These are phyloP conservation scores for Xylaria sp. DNA, from an alignment of 2,329 filamentous ascomycete species.

Conservation along the genomic window DNA sequence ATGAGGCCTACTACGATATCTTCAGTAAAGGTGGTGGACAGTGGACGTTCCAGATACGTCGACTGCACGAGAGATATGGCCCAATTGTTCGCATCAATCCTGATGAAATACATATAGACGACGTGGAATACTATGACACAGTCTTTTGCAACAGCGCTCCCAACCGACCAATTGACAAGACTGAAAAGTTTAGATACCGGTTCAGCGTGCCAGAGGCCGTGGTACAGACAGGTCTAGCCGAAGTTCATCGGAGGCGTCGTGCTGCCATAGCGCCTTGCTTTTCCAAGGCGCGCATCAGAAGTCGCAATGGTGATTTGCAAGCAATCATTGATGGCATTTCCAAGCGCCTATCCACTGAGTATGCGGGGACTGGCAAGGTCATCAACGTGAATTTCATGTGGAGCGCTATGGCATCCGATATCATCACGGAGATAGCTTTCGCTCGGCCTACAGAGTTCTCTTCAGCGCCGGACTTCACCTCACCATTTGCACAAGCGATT, in stretches of 20 bases:
- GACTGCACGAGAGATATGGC: conserved; percentile 24
- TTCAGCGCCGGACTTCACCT: conserved; percentile 4
- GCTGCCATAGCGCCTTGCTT: conserved; percentile 18
- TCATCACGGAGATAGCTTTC: conserved; percentile 6
- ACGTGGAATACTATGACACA: conserved; percentile 6
- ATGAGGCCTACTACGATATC: conserved; percentile 31
- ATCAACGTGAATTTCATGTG: conserved; percentile 10
- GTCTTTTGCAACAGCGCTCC: conserved; percentile 10
- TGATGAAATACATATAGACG: conserved; percentile 19
- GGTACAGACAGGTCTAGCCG: not conserved
- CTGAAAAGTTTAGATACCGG: conserved; percentile 1
- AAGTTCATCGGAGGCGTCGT: conserved; percentile 8
- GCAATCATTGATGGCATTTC: conserved; percentile 3
- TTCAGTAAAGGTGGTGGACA: conserved; percentile 24
- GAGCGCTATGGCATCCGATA: conserved; percentile 1
- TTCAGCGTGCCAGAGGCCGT: conserved; percentile 12
- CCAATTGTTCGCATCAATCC: conserved; percentile 23
- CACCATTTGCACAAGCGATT: not conserved
- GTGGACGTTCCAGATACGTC: not conserved
- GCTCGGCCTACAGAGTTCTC: not conserved
- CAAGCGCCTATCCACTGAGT: not conserved
- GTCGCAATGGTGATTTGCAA: not conserved
- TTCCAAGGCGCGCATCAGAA: conserved; percentile 2
- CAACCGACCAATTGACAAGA: conserved; percentile 10
- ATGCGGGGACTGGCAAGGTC: not conserved